These are phyloP conservation scores for Cryptomeria japonica DNA, from an alignment of 75 land plant genomes.

Conservation along the genomic window DNA sequence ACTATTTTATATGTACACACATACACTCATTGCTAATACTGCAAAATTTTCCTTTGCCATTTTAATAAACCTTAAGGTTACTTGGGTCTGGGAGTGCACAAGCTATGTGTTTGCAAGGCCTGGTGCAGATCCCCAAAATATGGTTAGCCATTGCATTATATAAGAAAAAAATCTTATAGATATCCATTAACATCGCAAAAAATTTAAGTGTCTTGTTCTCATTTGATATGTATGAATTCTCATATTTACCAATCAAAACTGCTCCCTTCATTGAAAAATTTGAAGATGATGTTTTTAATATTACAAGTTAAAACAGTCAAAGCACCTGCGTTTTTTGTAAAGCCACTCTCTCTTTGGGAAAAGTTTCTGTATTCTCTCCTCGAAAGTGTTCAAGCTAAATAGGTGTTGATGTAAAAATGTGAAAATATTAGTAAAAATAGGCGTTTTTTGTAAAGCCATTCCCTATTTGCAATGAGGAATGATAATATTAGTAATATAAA, in stretches of 20 bases:
- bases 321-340: neutral
- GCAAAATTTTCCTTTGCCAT: neutral
- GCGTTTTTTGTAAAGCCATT: too few species aligned
- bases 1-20: neutral
- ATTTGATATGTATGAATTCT: neutral
- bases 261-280: neutral
- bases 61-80: neutral
- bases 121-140: neutral
- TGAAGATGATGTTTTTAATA: neutral
- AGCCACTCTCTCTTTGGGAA: neutral
- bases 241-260: neutral
- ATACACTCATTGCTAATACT: neutral
- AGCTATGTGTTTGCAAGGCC: neutral
- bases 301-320: neutral
- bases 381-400: neutral
- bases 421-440: too few species aligned
- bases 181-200: neutral
- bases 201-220: neutral
- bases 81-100: neutral
- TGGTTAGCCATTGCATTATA: neutral
- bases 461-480: too few species aligned
- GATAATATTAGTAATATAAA: too few species aligned
- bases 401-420: neutral
- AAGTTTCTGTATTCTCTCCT: neutral
- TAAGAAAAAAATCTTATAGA: neutral